Percentiles rank a stretch among this genome's conserved stretches.
Conservation (phyloP, 768 basidiomycete species). For the Suillus paluster region DNA sequence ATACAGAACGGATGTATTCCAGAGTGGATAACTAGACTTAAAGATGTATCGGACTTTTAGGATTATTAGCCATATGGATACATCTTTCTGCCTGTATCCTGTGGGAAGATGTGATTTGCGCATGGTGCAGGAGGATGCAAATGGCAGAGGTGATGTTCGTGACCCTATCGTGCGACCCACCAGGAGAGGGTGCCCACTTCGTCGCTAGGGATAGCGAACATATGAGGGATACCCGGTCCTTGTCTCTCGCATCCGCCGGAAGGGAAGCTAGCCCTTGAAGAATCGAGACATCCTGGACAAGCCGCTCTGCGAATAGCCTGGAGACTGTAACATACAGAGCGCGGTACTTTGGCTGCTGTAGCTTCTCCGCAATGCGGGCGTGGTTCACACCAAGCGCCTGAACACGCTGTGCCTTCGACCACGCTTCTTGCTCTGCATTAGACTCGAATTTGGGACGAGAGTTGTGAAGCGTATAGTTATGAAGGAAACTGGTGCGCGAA, state of each 20-base stretch:
- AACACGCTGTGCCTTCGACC: conserved; percentile 23
- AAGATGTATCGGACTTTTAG: too few relatives aligned
- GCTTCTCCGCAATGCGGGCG: conserved; percentile 43
- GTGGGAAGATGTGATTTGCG: conserved; percentile 30
- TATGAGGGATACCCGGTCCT: conserved; percentile 17
- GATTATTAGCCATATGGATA: too few relatives aligned
- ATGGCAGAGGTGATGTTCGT: conserved; percentile 72
- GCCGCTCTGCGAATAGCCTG: conserved; percentile 58
- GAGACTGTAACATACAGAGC: conserved; percentile 68
- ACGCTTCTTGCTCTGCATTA: conserved; percentile 28
- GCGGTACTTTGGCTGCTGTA: conserved; percentile 54
- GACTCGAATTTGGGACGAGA: conserved; percentile 30
- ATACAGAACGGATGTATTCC: too few relatives aligned
- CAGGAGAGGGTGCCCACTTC: conserved; percentile 75
- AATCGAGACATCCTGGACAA: conserved; percentile 51
- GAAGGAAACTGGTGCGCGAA: conserved; percentile 27
- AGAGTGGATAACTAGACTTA: too few relatives aligned
- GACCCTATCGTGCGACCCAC: conserved; percentile 59
- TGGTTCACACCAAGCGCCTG: conserved; percentile 34
- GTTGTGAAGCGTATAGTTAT: conserved; percentile 22
- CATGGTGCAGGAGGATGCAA: conserved; percentile 51
- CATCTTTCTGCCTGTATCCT: too few relatives aligned
- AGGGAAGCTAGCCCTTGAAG: conserved; percentile 43
- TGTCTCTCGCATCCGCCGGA: conserved; percentile 28
- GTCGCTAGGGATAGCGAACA: conserved; percentile 53